A percentile compares a stretch with the other conserved stretches of the same genome.
Evolutionary conservation across 1,284 basidiomycete species (phyloP).

Genomic region (Ganoderma boninense): DNA sequence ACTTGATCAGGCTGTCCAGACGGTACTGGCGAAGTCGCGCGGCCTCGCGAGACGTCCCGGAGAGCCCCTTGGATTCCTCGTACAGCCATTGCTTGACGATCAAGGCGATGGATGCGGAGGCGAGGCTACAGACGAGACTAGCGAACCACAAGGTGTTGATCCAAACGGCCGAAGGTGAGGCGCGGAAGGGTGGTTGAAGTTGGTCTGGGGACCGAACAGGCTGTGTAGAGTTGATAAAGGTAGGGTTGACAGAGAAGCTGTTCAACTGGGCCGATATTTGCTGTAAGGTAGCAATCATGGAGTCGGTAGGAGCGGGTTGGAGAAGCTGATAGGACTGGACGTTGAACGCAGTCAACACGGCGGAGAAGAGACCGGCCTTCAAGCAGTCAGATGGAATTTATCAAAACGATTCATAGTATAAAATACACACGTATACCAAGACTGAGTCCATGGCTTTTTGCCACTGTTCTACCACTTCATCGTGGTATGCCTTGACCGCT

Average conservation of each 20-base stretch:
- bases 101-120: constrained; percentile 27
- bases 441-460: too few species aligned
- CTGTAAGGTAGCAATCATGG: neutral
- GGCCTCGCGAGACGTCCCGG: constrained; percentile 18
- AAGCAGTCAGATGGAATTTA: too few species aligned
- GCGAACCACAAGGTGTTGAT: constrained; percentile 32
- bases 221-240: constrained; percentile 26
- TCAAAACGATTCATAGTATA: too few species aligned
- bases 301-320: constrained; percentile 10
- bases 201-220: constrained; percentile 11
- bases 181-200: constrained; percentile 2
- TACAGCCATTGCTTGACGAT: constrained; percentile 34
- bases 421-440: too few species aligned
- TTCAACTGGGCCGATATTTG: constrained; percentile 12
- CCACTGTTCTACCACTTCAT: too few species aligned
- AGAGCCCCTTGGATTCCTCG: constrained; percentile 16
- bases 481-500: too few species aligned
- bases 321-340: constrained; percentile 14
- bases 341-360: constrained; percentile 18
- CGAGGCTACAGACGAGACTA: constrained; percentile 27
- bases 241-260: constrained; percentile 1
- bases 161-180: constrained; percentile 7
- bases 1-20: constrained; percentile 23
- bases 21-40: constrained; percentile 27
- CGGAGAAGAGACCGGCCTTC: constrained; percentile 16